A percentile compares a stretch with the other conserved stretches of the same genome.
These are phyloP conservation scores for Penicillium silybi DNA, from an alignment of 495 filamentous ascomycete species.

Conservation along the genomic window DNA sequence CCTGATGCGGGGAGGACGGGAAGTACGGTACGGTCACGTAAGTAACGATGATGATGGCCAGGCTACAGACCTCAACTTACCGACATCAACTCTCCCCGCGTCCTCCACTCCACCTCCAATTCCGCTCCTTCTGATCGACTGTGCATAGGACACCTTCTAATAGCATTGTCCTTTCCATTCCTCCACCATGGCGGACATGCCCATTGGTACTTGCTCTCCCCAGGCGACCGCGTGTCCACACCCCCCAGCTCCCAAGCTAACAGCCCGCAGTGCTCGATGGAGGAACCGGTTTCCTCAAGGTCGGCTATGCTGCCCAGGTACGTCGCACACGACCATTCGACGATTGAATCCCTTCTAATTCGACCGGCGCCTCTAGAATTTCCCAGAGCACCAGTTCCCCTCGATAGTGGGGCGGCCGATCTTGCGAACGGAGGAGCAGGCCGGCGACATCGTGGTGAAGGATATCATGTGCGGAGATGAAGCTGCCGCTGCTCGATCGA, in stretches of 20 bases:
- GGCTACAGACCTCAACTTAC: slow-evolving; percentile 19
- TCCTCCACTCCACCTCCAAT: slow-evolving; percentile 19
- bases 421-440: slow-evolving; percentile 87
- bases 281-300: slow-evolving; percentile 99
- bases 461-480: slow-evolving; percentile 99
- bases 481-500: slow-evolving; percentile 87
- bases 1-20: slow-evolving; percentile 17
- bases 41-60: slow-evolving; percentile 28
- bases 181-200: slow-evolving; percentile 63
- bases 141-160: slow-evolving; percentile 2
- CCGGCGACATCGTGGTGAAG: slow-evolving; percentile 79
- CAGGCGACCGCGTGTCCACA: slow-evolving; percentile 22
- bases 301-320: slow-evolving; percentile 91
- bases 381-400: slow-evolving; percentile 96
- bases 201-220: slow-evolving; percentile 56
- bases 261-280: slow-evolving; percentile 85
- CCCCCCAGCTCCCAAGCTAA: slow-evolving; percentile 28
- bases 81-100: slow-evolving; percentile 20
- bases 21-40: slow-evolving; percentile 32
- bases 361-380: slow-evolving; percentile 60
- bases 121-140: slow-evolving; percentile 20
- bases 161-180: slow-evolving; percentile 5
- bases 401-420: slow-evolving; percentile 98
- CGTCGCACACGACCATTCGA: slow-evolving; percentile 14
- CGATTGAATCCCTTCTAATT: slow-evolving; percentile 8